Conservation (phyloP, 2,329 filamentous ascomycete genomes). For the Calonectria pauciramosa region DNA sequence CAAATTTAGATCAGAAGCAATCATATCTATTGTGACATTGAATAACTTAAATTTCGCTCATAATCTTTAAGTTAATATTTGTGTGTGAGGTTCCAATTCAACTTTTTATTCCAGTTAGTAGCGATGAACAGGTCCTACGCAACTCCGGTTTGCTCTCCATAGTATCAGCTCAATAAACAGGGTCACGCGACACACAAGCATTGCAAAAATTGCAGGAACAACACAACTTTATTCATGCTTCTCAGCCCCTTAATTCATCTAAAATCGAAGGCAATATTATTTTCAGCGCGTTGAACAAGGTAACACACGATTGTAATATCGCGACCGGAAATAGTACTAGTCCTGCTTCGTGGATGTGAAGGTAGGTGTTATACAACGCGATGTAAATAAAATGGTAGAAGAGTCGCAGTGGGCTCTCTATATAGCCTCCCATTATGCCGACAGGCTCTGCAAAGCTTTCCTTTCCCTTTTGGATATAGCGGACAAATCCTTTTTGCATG, state of each 20-base stretch:
- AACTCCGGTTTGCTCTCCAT: neutral
- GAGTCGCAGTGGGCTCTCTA: neutral
- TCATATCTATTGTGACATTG: neutral
- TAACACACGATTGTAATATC: neutral
- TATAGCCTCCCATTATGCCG: neutral
- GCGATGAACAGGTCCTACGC: neutral
- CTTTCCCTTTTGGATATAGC: neutral
- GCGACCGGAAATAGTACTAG: neutral
- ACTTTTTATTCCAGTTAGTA: neutral
- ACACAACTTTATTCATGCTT: neutral
- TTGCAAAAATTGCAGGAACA: neutral
- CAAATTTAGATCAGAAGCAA: neutral
- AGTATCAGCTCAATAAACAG: neutral
- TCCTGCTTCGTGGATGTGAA: neutral
- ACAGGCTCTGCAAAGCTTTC: neutral
- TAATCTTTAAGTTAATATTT: neutral
- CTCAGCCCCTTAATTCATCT: neutral
- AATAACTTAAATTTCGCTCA: neutral
- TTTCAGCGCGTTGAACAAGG: neutral
- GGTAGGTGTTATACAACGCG: neutral
- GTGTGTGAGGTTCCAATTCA: neutral
- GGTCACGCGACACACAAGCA: neutral
- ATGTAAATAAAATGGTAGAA: neutral
- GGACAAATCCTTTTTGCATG: neutral
- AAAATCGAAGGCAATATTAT: neutral